A percentile compares a stretch with the other conserved stretches of the same genome.
Conservation (phyloP, 768 basidiomycete genomes). For the Kwoniella mangroviensis region DNA sequence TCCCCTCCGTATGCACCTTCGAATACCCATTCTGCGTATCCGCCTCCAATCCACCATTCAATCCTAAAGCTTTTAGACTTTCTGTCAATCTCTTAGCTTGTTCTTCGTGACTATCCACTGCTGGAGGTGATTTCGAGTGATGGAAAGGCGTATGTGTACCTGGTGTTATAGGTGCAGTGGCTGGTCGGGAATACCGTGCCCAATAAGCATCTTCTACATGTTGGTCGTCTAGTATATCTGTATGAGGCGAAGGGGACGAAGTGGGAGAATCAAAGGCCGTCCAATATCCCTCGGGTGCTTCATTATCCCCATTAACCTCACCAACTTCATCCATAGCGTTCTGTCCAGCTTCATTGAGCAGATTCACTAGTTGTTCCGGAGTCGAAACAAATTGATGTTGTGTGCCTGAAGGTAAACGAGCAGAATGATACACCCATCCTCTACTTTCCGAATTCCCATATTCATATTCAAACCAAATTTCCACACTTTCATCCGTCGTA, state of each 20-base stretch:
- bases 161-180: constrained; percentile 25
- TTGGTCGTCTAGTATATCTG: background rate
- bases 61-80: constrained; percentile 11
- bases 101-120: constrained; percentile 1
- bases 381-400: background rate
- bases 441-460: constrained; percentile 7
- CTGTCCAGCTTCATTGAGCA: background rate
- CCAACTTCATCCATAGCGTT: background rate
- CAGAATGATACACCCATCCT: constrained; percentile 31
- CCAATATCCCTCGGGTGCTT: constrained; percentile 29
- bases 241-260: background rate
- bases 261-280: constrained; percentile 23
- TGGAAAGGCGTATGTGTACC: constrained; percentile 8
- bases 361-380: background rate
- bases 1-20: background rate
- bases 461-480: constrained; percentile 26
- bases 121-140: background rate
- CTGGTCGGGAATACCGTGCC: constrained; percentile 26
- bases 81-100: constrained; percentile 17
- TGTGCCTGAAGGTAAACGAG: constrained; percentile 13
- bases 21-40: constrained; percentile 7
- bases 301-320: background rate
- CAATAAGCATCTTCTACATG: constrained; percentile 26
- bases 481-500: background rate
- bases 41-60: background rate